Conservation (phyloP, 495 filamentous ascomycete genomes). For the Podospora anserina region DNA sequence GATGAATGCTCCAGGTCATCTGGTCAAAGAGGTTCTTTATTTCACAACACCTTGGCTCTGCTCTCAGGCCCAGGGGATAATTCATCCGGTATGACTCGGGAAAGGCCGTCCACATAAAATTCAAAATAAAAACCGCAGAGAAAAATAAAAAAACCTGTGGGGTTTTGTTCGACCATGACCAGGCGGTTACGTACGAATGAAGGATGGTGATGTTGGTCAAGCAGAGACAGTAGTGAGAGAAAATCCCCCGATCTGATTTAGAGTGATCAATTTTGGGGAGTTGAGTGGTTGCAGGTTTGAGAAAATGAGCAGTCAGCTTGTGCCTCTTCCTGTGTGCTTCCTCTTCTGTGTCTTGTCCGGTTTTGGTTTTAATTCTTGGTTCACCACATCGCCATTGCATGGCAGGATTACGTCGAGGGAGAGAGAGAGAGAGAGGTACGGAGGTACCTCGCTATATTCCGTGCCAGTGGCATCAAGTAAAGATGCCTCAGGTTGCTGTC, state of each 20-base stretch:
- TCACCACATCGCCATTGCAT: neutral
- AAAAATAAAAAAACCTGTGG: neutral
- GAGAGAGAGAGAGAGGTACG: neutral
- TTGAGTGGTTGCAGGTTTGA: neutral
- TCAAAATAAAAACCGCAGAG: neutral
- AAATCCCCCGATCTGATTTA: neutral
- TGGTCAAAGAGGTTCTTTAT: conserved; percentile 2
- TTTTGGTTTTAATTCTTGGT: neutral
- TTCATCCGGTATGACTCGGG: conserved; percentile 3
- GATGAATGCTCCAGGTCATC: conserved; percentile 1
- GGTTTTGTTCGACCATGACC: neutral
- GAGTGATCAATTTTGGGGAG: neutral
- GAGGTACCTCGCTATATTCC: neutral
- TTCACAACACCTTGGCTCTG: neutral
- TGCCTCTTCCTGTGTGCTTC: neutral
- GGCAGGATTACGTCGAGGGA: neutral
- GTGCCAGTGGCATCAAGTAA: neutral
- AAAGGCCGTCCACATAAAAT: neutral
- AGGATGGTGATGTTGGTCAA: neutral
- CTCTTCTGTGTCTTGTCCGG: too few species aligned
- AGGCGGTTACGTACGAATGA: neutral
- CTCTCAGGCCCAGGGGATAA: neutral
- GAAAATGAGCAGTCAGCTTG: neutral
- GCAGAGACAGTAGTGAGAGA: neutral
- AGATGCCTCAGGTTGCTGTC: neutral